These are phyloP conservation scores for Suillus occidentalis DNA, from an alignment of 768 basidiomycete genomes.

Conservation along the genomic window DNA sequence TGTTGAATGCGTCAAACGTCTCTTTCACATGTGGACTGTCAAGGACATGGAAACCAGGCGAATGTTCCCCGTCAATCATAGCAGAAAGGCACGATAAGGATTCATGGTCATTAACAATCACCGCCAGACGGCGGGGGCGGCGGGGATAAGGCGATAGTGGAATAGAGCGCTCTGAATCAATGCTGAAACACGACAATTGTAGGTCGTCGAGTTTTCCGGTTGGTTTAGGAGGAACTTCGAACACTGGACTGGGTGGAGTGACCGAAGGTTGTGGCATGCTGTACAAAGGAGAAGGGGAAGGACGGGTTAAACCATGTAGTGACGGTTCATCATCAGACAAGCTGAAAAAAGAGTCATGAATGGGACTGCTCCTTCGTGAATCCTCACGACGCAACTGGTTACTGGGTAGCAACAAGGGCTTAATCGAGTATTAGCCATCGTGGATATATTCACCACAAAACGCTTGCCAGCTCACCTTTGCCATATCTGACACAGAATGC, in stretches of 20 bases:
- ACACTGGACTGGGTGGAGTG: slow-evolving; percentile 33
- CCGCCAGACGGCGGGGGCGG: slow-evolving; percentile 38
- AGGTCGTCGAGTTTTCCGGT: not conserved
- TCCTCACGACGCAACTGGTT: not conserved
- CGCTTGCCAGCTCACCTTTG: not conserved
- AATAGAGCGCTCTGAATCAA: not conserved
- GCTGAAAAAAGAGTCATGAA: slow-evolving; percentile 11
- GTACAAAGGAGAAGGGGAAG: slow-evolving; percentile 36
- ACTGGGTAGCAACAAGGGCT: not conserved
- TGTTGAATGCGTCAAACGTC: slow-evolving; percentile 16
- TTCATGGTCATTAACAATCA: slow-evolving; percentile 41
- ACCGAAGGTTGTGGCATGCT: slow-evolving; percentile 32
- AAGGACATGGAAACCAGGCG: slow-evolving; percentile 22
- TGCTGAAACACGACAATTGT: not conserved
- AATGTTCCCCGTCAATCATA: slow-evolving; percentile 33
- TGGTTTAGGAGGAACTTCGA: not conserved
- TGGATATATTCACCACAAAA: not conserved
- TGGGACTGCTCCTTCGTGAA: not conserved
- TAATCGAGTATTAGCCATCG: not conserved
- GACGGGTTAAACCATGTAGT: slow-evolving; percentile 3
- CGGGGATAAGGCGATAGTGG: slow-evolving; percentile 12
- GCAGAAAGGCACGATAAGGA: slow-evolving; percentile 36
- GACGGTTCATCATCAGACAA: slow-evolving; percentile 12
- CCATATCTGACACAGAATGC: not conserved
- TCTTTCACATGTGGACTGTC: slow-evolving; percentile 29